phyloP scores from a whole-genome alignment of 192 early-diverging fungal species.

The Gaertneriomyces sp. region DNA sequence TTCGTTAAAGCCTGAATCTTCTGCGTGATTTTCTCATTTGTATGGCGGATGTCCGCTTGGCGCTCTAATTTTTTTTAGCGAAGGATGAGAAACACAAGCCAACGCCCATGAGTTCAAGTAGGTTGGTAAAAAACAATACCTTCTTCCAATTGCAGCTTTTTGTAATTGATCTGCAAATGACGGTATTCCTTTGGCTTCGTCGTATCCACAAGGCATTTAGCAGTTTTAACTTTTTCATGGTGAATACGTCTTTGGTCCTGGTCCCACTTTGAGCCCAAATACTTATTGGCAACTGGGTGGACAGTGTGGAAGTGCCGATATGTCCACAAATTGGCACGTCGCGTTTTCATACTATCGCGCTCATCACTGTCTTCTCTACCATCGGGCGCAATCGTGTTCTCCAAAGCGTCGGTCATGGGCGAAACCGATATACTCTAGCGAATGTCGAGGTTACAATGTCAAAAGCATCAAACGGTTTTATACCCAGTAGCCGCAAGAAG shows the following conservation, averaged over 20 bases:
- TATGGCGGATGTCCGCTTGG: constrained; percentile 37
- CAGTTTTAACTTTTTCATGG: constrained; percentile 25
- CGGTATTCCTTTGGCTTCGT: constrained; percentile 32
- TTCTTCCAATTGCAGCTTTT: constrained; percentile 46
- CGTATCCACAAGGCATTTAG: constrained; percentile 40
- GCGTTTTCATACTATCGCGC: background rate
- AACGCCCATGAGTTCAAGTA: background rate
- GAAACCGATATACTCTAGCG: too few relatives aligned
- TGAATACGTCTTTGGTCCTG: constrained; percentile 27
- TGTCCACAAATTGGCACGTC: constrained; percentile 3
- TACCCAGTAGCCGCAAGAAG: too few relatives aligned
- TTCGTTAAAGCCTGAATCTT: constrained; percentile 39
- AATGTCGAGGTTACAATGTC: too few relatives aligned
- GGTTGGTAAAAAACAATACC: constrained; percentile 22
- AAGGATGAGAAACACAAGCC: background rate
- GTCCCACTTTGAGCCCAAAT: constrained; percentile 45
- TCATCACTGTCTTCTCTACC: background rate
- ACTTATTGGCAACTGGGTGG: constrained; percentile 43
- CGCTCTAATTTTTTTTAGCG: constrained; percentile 37
- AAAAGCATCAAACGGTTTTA: too few relatives aligned
- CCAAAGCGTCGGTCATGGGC: too few relatives aligned
- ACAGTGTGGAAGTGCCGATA: constrained; percentile 41
- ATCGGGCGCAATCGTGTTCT: too few relatives aligned
- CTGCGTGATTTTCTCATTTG: constrained; percentile 45
- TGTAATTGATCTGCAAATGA: constrained; percentile 42